A percentile compares a stretch with the other conserved stretches of the same genome.
Evolutionary conservation across 2,329 filamentous ascomycete genomes (phyloP).

Genomic region (Bipolaris gigantea): DNA sequence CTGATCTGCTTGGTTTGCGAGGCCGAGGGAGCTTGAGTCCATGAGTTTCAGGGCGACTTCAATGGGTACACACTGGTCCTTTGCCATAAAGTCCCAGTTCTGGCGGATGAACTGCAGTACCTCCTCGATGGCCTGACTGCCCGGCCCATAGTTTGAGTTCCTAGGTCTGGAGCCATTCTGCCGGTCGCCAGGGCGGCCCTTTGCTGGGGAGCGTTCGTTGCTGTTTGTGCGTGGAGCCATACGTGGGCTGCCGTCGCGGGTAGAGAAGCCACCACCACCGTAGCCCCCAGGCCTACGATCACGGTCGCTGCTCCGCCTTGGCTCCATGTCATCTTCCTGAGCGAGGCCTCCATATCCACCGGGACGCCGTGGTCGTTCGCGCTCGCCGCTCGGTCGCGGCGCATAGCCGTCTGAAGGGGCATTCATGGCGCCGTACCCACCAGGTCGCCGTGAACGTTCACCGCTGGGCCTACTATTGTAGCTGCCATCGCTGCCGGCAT

Average conservation of each 20-base stretch:
- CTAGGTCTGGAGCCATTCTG: constrained; percentile 32
- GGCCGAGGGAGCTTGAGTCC: constrained; percentile 88
- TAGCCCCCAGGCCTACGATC: constrained; percentile 42
- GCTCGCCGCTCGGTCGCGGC: constrained; percentile 24
- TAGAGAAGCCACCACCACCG: constrained; percentile 32
- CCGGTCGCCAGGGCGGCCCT: constrained; percentile 47
- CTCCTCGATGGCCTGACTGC: constrained; percentile 52
- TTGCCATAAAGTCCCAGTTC: constrained; percentile 91
- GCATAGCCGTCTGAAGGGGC: constrained; percentile 20
- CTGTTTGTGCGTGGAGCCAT: constrained; percentile 43
- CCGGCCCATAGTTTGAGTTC: constrained; percentile 40
- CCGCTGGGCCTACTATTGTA: constrained; percentile 26
- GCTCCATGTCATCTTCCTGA: constrained; percentile 26
- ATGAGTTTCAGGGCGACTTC: constrained; percentile 94
- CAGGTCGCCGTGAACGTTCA: constrained; percentile 38
- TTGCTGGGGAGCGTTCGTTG: constrained; percentile 48
- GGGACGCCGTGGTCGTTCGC: constrained; percentile 24
- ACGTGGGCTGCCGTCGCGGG: constrained; percentile 29
- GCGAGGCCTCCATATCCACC: constrained; percentile 36
- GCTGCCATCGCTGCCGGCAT: constrained; percentile 22
- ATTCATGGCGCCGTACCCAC: constrained; percentile 34
- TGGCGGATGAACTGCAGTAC: constrained; percentile 80
- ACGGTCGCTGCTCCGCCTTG: constrained; percentile 29
- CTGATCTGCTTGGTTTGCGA: constrained; percentile 82
- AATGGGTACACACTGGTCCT: constrained; percentile 85